Evolutionary conservation across 345 rosid genomes (phyloP).

Genomic region (Turnera subulata): DNA sequence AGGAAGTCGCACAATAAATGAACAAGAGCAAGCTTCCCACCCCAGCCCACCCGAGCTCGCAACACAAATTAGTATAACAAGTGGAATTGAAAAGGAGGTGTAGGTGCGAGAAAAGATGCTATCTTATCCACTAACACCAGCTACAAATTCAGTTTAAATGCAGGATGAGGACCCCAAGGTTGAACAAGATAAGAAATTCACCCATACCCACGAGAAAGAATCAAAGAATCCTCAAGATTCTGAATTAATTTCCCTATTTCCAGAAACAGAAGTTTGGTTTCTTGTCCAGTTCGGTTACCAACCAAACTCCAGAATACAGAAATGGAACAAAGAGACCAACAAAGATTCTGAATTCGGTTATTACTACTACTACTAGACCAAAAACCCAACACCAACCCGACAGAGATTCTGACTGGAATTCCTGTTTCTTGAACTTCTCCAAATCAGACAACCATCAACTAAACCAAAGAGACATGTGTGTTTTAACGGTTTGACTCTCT

Average conservation of each 20-base stretch:
- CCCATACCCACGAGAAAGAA: conserved; percentile 24
- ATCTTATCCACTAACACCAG: conserved; percentile 34
- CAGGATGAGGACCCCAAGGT: conserved; percentile 18
- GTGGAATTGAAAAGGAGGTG: conserved; percentile 16
- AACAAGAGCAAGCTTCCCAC: conserved; percentile 8
- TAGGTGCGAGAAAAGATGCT: conserved; percentile 21
- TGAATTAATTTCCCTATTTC: conserved; percentile 30
- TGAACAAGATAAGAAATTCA: conserved; percentile 29
- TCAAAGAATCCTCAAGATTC: conserved; percentile 35
- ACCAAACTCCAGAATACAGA: conserved; percentile 31
- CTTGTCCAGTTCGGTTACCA: conserved; percentile 19
- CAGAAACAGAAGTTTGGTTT: conserved; percentile 22
- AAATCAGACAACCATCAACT: conserved; percentile 1
- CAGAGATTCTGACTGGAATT: conserved; percentile 31
- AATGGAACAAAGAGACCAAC: conserved; percentile 22
- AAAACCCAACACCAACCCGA: conserved; percentile 11
- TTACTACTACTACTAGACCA: conserved; percentile 4
- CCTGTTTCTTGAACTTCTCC: conserved; percentile 11
- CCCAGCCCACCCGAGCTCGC: too few species aligned
- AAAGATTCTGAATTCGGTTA: conserved; percentile 28
- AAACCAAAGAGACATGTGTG: neutral
- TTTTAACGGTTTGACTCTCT: conserved; percentile 28
- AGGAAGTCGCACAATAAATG: conserved; percentile 4
- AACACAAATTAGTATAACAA: conserved; percentile 20
- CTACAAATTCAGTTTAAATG: conserved; percentile 18